Evolutionary conservation across 2,329 filamentous ascomycete species (phyloP).

Genomic region (Talaromyces sp.): DNA sequence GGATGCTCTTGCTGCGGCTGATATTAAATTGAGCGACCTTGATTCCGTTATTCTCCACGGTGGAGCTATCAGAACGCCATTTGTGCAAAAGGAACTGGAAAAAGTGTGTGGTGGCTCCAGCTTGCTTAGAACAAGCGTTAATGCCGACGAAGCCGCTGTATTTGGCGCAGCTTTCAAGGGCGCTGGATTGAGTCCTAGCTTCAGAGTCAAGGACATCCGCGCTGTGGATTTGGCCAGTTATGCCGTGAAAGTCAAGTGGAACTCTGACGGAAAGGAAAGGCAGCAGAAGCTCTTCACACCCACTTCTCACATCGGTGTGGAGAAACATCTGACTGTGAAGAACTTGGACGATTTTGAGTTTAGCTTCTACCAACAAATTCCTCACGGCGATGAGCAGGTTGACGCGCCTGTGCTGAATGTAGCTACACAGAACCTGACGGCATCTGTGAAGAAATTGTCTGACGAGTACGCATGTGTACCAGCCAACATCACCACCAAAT

Average conservation of each 20-base stretch:
- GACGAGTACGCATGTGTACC: slow-evolving; percentile 73
- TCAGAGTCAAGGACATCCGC: slow-evolving; percentile 95
- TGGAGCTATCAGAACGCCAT: slow-evolving; percentile 83
- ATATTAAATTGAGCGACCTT: slow-evolving; percentile 68
- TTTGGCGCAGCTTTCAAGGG: slow-evolving; percentile 95
- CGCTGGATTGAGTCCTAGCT: slow-evolving; percentile 85
- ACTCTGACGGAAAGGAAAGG: slow-evolving; percentile 62
- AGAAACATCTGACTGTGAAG: slow-evolving; percentile 80
- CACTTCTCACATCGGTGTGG: slow-evolving; percentile 66
- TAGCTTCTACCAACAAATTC: slow-evolving; percentile 70
- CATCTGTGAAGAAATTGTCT: slow-evolving; percentile 70
- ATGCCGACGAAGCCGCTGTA: slow-evolving; percentile 92
- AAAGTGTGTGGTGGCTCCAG: slow-evolving; percentile 63
- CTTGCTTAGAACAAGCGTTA: slow-evolving; percentile 90
- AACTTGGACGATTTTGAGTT: slow-evolving; percentile 78
- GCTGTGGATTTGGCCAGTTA: slow-evolving; percentile 73
- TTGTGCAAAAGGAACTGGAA: slow-evolving; percentile 87
- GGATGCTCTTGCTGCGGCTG: slow-evolving; percentile 68
- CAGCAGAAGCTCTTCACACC: slow-evolving; percentile 80
- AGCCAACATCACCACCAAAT: slow-evolving; percentile 72
- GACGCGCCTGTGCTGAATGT: slow-evolving; percentile 63
- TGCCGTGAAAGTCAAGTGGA: slow-evolving; percentile 70
- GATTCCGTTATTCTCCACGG: slow-evolving; percentile 92
- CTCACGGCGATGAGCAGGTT: slow-evolving; percentile 32
- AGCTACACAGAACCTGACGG: slow-evolving; percentile 78